Percentiles rank a stretch among this genome's conserved stretches.
These are phyloP conservation scores for Torulaspora pretoriensis DNA, from an alignment of 1,139 yeast genomes.

Conservation along the genomic window DNA sequence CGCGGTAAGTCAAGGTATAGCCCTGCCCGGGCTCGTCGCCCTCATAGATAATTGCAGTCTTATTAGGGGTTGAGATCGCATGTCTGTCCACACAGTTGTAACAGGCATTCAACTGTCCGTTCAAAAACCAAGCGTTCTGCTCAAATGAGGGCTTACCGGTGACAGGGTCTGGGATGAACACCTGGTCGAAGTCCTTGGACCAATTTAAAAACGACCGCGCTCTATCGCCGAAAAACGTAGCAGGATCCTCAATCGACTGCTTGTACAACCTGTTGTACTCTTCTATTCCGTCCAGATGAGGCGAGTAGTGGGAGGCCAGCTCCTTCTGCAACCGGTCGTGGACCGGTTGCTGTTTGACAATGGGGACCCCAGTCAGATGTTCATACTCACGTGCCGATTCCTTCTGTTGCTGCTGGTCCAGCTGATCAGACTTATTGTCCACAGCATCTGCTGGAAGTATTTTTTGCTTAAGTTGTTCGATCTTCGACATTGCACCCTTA, in stretches of 20 bases:
- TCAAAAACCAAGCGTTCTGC: conserved; percentile 72
- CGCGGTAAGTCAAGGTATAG: conserved; percentile 61
- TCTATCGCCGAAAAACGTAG: conserved; percentile 57
- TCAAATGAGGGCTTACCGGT: conserved; percentile 48
- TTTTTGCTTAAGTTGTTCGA: conserved; percentile 14
- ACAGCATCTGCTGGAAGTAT: conserved; percentile 1
- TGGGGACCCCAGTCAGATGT: conserved; percentile 30
- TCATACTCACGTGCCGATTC: conserved; percentile 23
- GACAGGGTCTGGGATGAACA: conserved; percentile 51
- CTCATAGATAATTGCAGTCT: conserved; percentile 75
- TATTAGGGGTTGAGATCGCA: conserved; percentile 65
- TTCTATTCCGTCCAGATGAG: conserved; percentile 38
- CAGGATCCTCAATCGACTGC: conserved; percentile 66
- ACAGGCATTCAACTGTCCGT: conserved; percentile 72
- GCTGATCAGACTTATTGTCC: conserved; percentile 3
- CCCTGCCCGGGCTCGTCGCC: conserved; percentile 73
- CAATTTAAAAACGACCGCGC: conserved; percentile 58
- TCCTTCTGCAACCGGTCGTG: conserved; percentile 34
- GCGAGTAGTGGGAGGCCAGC: conserved; percentile 34
- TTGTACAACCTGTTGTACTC: conserved; percentile 58
- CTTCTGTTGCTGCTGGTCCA: conserved; percentile 8
- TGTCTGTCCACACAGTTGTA: conserved; percentile 79
- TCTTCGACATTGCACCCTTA: conserved; percentile 8
- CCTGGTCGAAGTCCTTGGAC: conserved; percentile 57
- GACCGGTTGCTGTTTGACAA: conserved; percentile 26